Conservation (phyloP, 345 rosid genomes). For the Carallia pectinifolia region DNA sequence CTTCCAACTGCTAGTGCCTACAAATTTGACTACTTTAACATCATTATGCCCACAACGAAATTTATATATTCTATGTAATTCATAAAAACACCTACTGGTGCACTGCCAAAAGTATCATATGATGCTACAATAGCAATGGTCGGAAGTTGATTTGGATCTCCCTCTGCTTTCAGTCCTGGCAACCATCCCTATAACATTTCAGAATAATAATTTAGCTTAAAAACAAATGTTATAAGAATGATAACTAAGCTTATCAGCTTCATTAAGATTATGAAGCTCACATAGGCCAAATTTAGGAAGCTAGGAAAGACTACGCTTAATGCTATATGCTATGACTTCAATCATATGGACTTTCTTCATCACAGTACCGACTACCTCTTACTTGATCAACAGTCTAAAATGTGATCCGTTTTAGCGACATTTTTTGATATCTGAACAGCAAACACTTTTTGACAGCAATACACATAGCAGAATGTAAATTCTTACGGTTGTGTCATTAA, state of each 20-base stretch:
- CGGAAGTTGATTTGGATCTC: conserved; percentile 83
- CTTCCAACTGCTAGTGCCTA: conserved; percentile 95
- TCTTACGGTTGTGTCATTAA: too few relatives aligned
- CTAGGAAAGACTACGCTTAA: not conserved
- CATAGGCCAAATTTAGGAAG: not conserved
- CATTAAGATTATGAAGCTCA: not conserved
- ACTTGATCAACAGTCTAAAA: too few relatives aligned
- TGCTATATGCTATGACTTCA: not conserved
- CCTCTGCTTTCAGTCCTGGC: conserved; percentile 86
- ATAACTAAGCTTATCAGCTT: not conserved
- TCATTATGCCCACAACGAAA: conserved; percentile 1
- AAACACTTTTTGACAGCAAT: too few relatives aligned
- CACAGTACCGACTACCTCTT: too few relatives aligned
- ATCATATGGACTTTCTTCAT: not conserved
- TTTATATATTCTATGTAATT: not conserved
- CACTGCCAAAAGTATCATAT: conserved; percentile 95
- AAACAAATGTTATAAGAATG: conserved; percentile 13
- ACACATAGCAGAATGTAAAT: too few relatives aligned
- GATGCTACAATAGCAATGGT: conserved; percentile 94
- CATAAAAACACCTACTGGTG: conserved; percentile 68
- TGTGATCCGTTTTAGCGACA: too few relatives aligned
- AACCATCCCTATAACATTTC: conserved; percentile 78
- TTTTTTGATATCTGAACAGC: too few relatives aligned
- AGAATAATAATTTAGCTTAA: conserved; percentile 21
- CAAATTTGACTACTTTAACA: conserved; percentile 26